Evolutionary conservation across 1,284 basidiomycete species (phyloP).

Genomic region (Sporisorium scitamineum): DNA sequence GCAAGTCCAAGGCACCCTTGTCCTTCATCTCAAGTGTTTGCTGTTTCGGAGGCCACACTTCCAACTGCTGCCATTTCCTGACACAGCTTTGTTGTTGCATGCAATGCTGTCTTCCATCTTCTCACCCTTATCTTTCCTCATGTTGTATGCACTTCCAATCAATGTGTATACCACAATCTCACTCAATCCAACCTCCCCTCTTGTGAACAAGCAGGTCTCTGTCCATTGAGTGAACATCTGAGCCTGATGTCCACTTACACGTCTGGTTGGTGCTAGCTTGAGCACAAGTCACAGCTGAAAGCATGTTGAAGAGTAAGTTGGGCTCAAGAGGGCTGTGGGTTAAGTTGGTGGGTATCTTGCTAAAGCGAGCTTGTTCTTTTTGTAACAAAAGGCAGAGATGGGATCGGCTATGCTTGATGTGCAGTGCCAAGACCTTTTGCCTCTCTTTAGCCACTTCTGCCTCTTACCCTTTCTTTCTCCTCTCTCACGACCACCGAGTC

Average conservation of each 20-base stretch:
- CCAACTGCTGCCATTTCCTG: background rate
- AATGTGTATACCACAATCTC: too few relatives aligned
- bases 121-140: background rate
- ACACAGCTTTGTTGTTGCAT: background rate
- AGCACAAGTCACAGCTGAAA: too few relatives aligned
- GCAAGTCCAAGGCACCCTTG: too few relatives aligned
- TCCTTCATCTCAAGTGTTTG: background rate
- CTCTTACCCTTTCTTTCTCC: background rate
- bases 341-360: too few relatives aligned
- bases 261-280: too few relatives aligned
- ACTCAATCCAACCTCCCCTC: too few relatives aligned
- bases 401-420: constrained; percentile 25
- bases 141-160: too few relatives aligned
- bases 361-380: constrained; percentile 8
- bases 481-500: background rate
- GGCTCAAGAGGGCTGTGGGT: background rate
- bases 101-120: background rate
- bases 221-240: too few relatives aligned
- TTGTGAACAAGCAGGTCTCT: too few relatives aligned
- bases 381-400: background rate
- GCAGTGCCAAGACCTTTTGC: constrained; percentile 29
- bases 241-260: too few relatives aligned
- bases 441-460: constrained; percentile 5
- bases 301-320: too few relatives aligned
- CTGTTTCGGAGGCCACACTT: background rate